Evolutionary conservation across 108 stramenopile species (phyloP).

Genomic region (Phaeodactylum tricornutum): DNA sequence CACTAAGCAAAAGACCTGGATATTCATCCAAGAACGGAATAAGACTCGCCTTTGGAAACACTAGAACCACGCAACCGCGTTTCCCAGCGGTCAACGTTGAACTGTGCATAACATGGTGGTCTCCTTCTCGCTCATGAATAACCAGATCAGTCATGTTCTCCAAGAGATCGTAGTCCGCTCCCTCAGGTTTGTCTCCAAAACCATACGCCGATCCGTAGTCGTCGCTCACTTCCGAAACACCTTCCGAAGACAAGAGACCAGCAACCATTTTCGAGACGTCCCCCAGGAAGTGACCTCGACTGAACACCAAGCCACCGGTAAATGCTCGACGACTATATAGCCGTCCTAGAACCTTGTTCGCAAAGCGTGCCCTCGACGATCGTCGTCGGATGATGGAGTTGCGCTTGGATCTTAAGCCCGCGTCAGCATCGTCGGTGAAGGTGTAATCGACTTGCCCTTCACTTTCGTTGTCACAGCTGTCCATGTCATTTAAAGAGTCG

Average conservation of each 20-base stretch:
- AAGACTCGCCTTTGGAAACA: slow-evolving; percentile 57
- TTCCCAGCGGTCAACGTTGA: slow-evolving; percentile 83
- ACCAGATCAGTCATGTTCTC: slow-evolving; percentile 29
- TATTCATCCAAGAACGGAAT: slow-evolving; percentile 75
- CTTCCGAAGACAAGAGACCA: slow-evolving; percentile 40
- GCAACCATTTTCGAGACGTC: slow-evolving; percentile 83
- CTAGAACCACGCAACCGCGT: slow-evolving; percentile 72
- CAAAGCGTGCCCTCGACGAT: slow-evolving; percentile 56
- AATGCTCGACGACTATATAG: slow-evolving; percentile 70
- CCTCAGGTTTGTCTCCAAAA: slow-evolving; percentile 36
- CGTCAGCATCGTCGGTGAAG: slow-evolving; percentile 16
- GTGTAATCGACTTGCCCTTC: slow-evolving; percentile 15
- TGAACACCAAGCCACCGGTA: slow-evolving; percentile 73
- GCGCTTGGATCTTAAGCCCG: slow-evolving; percentile 12
- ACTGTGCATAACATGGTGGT: slow-evolving; percentile 41
- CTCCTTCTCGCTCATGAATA: slow-evolving; percentile 44
- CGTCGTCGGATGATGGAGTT: slow-evolving; percentile 20
- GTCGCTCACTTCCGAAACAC: slow-evolving; percentile 9
- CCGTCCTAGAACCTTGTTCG: slow-evolving; percentile 73
- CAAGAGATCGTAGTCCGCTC: slow-evolving; percentile 9
- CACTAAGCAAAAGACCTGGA: slow-evolving; percentile 71
- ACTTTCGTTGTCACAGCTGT: slow-evolving; percentile 1
- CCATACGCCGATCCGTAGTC: slow-evolving; percentile 17
- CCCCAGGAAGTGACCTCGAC: slow-evolving; percentile 79
- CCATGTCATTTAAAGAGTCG: slow-evolving; percentile 17